A percentile compares a stretch with the other conserved stretches of the same genome.
Conservation (phyloP, 805 yeast species). For the Cyberlindnera mycetangii region DNA sequence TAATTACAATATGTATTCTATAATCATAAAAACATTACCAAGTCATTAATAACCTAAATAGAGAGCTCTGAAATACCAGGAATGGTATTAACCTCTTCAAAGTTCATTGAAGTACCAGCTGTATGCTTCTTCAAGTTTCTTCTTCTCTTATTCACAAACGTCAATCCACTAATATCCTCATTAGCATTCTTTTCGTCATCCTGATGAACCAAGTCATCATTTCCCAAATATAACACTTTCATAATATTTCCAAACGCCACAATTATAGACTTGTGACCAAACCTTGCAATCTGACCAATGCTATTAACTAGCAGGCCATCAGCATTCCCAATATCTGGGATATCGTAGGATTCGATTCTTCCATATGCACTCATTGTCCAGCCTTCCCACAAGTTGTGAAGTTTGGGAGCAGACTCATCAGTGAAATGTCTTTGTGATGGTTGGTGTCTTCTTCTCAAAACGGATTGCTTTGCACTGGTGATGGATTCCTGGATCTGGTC, state of each 20-base stretch:
- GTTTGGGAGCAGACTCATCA: constrained; percentile 29
- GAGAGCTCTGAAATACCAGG: constrained; percentile 25
- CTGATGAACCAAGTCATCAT: constrained; percentile 64
- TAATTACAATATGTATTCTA: background rate
- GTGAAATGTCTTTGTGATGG: constrained; percentile 8
- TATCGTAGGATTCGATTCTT: constrained; percentile 52
- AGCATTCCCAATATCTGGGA: constrained; percentile 43
- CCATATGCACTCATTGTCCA: constrained; percentile 76
- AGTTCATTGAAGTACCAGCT: constrained; percentile 17
- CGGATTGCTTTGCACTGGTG: constrained; percentile 12
- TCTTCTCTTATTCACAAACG: constrained; percentile 51
- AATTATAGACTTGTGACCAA: constrained; percentile 76
- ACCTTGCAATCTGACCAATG: constrained; percentile 61
- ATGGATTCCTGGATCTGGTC: constrained; percentile 20
- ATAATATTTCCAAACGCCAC: constrained; percentile 72
- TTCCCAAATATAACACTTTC: constrained; percentile 73
- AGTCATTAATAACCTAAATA: constrained; percentile 4
- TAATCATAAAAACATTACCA: background rate
- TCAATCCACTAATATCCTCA: constrained; percentile 44
- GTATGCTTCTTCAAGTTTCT: constrained; percentile 28
- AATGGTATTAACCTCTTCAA: constrained; percentile 22
- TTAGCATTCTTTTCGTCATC: constrained; percentile 43
- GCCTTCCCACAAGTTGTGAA: constrained; percentile 68
- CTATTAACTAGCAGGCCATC: constrained; percentile 49
- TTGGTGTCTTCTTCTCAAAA: constrained; percentile 19